Percentiles rank a stretch among this genome's conserved stretches.
Conservation (phyloP, 2,329 filamentous ascomycete genomes). For the Pseudodiploospora longispora region DNA sequence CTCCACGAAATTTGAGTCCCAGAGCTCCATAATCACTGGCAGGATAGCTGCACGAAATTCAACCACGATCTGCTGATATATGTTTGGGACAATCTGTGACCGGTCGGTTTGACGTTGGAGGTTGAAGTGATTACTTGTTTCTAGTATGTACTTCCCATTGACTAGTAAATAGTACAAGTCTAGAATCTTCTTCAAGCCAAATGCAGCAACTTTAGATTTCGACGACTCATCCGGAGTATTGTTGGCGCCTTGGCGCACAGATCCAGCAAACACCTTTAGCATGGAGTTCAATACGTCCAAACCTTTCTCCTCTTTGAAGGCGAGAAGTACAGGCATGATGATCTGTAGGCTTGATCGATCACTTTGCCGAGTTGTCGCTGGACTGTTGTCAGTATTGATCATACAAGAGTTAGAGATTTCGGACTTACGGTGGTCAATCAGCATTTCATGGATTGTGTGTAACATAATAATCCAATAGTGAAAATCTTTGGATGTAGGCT, state of each 20-base stretch:
- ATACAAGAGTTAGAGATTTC: slow-evolving; percentile 10
- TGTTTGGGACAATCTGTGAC: slow-evolving; percentile 29
- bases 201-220: slow-evolving; percentile 41
- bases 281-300: slow-evolving; percentile 66
- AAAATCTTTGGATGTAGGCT: slow-evolving; percentile 55
- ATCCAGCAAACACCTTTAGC: slow-evolving; percentile 53
- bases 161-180: slow-evolving; percentile 71
- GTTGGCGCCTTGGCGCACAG: slow-evolving; percentile 20
- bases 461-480: slow-evolving; percentile 78
- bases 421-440: slow-evolving; percentile 56
- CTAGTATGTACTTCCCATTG: slow-evolving; percentile 70
- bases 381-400: slow-evolving; percentile 15
- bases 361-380: slow-evolving; percentile 31
- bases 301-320: slow-evolving; percentile 77
- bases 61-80: slow-evolving; percentile 69
- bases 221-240: slow-evolving; percentile 40
- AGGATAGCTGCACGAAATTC: slow-evolving; percentile 77
- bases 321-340: slow-evolving; percentile 70
- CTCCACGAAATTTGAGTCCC: slow-evolving; percentile 79
- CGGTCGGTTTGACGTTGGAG: slow-evolving; percentile 36
- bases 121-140: slow-evolving; percentile 55
- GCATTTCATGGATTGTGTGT: slow-evolving; percentile 66
- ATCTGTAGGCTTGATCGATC: slow-evolving; percentile 45
- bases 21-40: slow-evolving; percentile 67
- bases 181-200: slow-evolving; percentile 72